A percentile compares a stretch with the other conserved stretches of the same genome.
Conservation (phyloP, 2,329 filamentous ascomycete genomes). For the Claviceps humidiphila region DNA sequence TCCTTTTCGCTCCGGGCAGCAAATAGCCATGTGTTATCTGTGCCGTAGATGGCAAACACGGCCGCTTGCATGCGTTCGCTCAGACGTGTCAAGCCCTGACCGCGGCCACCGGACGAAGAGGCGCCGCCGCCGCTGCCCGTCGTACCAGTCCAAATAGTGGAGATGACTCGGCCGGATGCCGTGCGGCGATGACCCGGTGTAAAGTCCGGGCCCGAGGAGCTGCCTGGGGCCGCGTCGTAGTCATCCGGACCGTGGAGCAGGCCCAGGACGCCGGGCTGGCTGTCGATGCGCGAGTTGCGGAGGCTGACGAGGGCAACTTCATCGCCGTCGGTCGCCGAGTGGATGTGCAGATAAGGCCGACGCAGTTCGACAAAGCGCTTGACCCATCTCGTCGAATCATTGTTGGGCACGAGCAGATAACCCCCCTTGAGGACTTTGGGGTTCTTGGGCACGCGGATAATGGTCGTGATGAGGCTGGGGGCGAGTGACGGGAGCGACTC, state of each 20-base stretch:
- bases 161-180: constrained; percentile 38
- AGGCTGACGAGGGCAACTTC: constrained; percentile 84
- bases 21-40: constrained; percentile 91
- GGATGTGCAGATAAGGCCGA: constrained; percentile 81
- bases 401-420: constrained; percentile 75
- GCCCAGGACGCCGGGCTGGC: constrained; percentile 74
- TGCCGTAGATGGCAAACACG: constrained; percentile 90
- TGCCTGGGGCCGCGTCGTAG: constrained; percentile 22
- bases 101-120: constrained; percentile 5
- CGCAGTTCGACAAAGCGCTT: constrained; percentile 88
- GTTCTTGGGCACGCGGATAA: constrained; percentile 71
- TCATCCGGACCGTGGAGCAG: constrained; percentile 46
- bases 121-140: constrained; percentile 20
- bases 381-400: constrained; percentile 72
- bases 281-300: constrained; percentile 80
- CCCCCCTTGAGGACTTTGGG: constrained; percentile 71
- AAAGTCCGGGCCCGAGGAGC: constrained; percentile 20
- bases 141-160: constrained; percentile 40
- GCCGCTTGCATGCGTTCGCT: constrained; percentile 50
- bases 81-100: constrained; percentile 36
- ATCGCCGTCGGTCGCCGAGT: constrained; percentile 74
- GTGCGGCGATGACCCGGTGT: constrained; percentile 35
- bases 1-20: constrained; percentile 78
- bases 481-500: constrained; percentile 36
- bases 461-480: constrained; percentile 60